Evolutionary conservation across 768 basidiomycete species (phyloP).

Genomic region (Mrakia hoshinonis): DNA sequence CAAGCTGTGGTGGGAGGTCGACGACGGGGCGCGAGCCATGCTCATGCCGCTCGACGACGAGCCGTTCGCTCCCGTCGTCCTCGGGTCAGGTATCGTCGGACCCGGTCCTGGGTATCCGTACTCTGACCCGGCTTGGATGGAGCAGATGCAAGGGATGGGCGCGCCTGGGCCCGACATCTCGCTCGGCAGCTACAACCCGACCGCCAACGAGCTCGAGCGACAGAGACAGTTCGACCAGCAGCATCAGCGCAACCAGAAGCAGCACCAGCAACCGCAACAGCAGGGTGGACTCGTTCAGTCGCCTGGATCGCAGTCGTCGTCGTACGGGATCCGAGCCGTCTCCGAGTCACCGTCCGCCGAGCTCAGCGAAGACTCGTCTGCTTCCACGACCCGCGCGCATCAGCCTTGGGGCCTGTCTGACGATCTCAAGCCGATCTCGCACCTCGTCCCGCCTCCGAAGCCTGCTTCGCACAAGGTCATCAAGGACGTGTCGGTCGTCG

Average conservation of each 20-base stretch:
- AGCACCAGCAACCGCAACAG: neutral
- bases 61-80: neutral
- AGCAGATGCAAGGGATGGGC: constrained; percentile 1
- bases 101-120: neutral
- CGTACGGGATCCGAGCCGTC: neutral
- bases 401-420: constrained; percentile 14
- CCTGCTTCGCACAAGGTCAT: neutral
- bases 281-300: neutral
- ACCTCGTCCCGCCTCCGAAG: constrained; percentile 3
- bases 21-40: constrained; percentile 2
- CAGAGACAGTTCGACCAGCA: neutral
- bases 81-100: neutral
- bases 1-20: constrained; percentile 8
- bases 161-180: neutral
- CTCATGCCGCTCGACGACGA: neutral
- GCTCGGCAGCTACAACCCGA: neutral
- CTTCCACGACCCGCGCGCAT: neutral
- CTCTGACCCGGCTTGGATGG: neutral
- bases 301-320: neutral
- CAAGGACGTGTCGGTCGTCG: neutral
- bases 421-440: constrained; percentile 17
- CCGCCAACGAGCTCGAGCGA: neutral
- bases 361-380: neutral
- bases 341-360: neutral
- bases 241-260: neutral